phyloP scores from a whole-genome alignment of 208 protist species.

The Wallacemonas rigidus region DNA sequence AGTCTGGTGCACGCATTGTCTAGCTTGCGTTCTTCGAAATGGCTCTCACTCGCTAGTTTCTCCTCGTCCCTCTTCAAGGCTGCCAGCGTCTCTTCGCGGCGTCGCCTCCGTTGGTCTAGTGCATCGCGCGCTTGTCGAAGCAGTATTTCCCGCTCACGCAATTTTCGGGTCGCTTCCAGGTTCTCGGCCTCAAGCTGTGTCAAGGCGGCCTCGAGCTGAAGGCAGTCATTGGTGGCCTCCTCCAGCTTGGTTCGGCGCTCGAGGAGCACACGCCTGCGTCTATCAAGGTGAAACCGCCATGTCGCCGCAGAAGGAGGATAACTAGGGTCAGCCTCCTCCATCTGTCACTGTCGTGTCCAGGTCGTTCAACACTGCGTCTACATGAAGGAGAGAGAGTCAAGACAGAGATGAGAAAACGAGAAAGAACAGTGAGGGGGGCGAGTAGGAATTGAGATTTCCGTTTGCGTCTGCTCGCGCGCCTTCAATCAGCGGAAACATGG shows the following conservation, averaged over 20 bases:
- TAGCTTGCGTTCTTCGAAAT: slow-evolving; percentile 23
- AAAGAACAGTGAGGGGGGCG: no score
- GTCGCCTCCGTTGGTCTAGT: slow-evolving; percentile 6
- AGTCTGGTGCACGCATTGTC: slow-evolving; percentile 32
- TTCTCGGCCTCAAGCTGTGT: slow-evolving; percentile 44
- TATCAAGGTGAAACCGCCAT: slow-evolving; percentile 28
- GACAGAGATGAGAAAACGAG: no score
- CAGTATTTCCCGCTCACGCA: slow-evolving; percentile 28
- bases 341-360: neutral
- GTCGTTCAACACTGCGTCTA: no score
- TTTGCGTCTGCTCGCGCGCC: no score
- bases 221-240: slow-evolving; percentile 24
- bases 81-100: neutral
- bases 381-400: no score
- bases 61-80: neutral
- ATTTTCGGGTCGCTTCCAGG: slow-evolving; percentile 26
- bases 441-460: no score
- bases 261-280: slow-evolving; percentile 18
- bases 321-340: neutral
- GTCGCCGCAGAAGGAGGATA: slow-evolving; percentile 11
- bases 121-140: slow-evolving; percentile 23
- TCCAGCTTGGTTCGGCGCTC: slow-evolving; percentile 23
- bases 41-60: slow-evolving; percentile 18
- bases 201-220: slow-evolving; percentile 43
- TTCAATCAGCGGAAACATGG: no score